phyloP scores from a whole-genome alignment of 1,139 yeast genomes.

The Sugiyamaella paludigena region DNA sequence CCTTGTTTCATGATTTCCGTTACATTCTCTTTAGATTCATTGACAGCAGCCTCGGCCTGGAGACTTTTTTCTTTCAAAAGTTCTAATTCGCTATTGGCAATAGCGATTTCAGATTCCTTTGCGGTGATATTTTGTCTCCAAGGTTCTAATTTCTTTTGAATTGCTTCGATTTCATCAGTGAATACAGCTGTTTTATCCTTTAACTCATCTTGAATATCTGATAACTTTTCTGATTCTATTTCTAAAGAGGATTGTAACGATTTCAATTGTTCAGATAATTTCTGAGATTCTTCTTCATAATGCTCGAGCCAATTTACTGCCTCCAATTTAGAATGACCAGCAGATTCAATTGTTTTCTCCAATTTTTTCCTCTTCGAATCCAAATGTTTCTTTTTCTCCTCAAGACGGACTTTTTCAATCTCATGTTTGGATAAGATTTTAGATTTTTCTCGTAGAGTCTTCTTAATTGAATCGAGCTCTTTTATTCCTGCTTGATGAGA shows the following conservation, averaged over 20 bases:
- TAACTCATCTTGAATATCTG: conserved; percentile 61
- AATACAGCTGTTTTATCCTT: conserved; percentile 70
- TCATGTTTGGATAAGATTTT: conserved; percentile 35
- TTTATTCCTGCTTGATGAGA: conserved; percentile 43
- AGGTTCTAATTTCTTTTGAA: conserved; percentile 74
- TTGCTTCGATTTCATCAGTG: conserved; percentile 58
- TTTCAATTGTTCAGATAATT: conserved; percentile 40
- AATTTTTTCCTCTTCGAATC: conserved; percentile 60
- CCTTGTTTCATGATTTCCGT: conserved; percentile 53
- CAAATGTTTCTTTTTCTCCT: conserved; percentile 68
- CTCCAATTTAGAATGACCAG: conserved; percentile 42
- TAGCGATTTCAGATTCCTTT: conserved; percentile 63
- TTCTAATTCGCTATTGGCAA: conserved; percentile 63
- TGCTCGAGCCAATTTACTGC: conserved; percentile 49
- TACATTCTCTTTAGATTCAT: conserved; percentile 49
- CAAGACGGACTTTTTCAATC: conserved; percentile 59
- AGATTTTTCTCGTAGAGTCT: conserved; percentile 27
- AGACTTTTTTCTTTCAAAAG: conserved; percentile 53
- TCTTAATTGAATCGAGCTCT: conserved; percentile 29
- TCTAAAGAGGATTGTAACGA: conserved; percentile 49
- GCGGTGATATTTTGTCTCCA: conserved; percentile 71
- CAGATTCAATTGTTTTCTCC: conserved; percentile 46
- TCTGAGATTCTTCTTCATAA: conserved; percentile 45
- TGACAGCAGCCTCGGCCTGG: conserved; percentile 47
- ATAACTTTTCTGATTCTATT: conserved; percentile 55